Conservation (phyloP, 345 rosid species). For the Psidium guajava region DNA sequence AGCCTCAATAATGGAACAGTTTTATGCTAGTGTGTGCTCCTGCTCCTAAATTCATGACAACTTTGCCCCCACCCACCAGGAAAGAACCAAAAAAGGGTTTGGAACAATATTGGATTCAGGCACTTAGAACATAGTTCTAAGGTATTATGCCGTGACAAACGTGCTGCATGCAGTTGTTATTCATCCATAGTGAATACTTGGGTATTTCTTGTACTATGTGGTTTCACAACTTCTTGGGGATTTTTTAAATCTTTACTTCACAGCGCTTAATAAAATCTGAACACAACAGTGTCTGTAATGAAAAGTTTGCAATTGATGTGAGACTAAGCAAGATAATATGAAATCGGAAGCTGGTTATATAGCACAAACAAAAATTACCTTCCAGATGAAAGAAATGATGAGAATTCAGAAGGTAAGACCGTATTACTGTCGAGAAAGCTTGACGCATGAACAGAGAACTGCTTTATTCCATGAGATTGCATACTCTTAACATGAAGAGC, state of each 20-base stretch:
- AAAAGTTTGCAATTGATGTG: not conserved
- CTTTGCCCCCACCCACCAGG: too few species aligned
- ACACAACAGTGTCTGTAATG: not conserved
- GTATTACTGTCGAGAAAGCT: slow-evolving; percentile 34
- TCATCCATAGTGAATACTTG: not conserved
- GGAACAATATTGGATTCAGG: not conserved
- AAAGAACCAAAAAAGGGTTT: too few species aligned
- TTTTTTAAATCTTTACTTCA: not conserved
- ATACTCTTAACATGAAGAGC: slow-evolving; percentile 22
- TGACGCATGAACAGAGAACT: slow-evolving; percentile 44
- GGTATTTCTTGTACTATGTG: not conserved
- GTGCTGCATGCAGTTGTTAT: not conserved
- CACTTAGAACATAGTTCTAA: not conserved
- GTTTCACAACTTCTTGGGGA: not conserved
- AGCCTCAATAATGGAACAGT: too few species aligned
- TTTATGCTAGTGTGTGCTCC: too few species aligned
- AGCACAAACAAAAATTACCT: slow-evolving; percentile 28
- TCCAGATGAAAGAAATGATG: slow-evolving; percentile 49
- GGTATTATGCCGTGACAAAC: not conserved
- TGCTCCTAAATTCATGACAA: too few species aligned
- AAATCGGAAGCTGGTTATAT: not conserved
- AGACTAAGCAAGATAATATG: not conserved
- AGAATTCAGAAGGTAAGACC: slow-evolving; percentile 28
- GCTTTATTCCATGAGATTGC: slow-evolving; percentile 32
- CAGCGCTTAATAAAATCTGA: not conserved